Percentiles rank a stretch among this genome's conserved stretches.
Evolutionary conservation across 2,329 filamentous ascomycete genomes (phyloP).

Genomic region (Trichothecium roseum): DNA sequence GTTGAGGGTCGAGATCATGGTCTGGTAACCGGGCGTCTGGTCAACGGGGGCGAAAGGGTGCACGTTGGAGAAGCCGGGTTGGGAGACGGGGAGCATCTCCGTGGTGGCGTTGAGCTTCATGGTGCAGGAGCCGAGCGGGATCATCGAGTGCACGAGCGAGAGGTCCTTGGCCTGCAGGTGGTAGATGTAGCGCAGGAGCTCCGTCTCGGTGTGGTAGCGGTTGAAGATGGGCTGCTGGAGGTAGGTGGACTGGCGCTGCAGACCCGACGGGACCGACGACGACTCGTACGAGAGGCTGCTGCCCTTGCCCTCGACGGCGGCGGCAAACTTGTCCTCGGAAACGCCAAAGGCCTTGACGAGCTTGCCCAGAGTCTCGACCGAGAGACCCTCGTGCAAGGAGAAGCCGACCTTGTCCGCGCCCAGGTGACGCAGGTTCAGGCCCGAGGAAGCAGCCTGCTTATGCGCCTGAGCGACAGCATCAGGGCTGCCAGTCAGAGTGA

Average conservation of each 20-base stretch:
- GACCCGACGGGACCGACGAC: constrained; percentile 38
- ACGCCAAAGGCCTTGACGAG: constrained; percentile 15
- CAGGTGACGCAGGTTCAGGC: constrained; percentile 5
- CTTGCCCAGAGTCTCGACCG: constrained; percentile 11
- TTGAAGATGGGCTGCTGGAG: constrained; percentile 92
- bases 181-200: constrained; percentile 86
- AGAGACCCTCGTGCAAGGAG: constrained; percentile 18
- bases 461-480: constrained; percentile 11
- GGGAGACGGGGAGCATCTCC: constrained; percentile 71
- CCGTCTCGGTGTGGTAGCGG: constrained; percentile 87
- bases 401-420: constrained; percentile 19
- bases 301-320: constrained; percentile 10
- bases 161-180: constrained; percentile 91
- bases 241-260: constrained; percentile 65
- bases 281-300: constrained; percentile 12
- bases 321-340: constrained; percentile 12
- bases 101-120: constrained; percentile 96
- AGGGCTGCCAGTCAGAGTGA: constrained; percentile 47
- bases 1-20: constrained; percentile 63
- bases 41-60: constrained; percentile 68
- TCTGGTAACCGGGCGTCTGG: constrained; percentile 56
- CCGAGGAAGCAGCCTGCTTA: constrained; percentile 2
- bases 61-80: constrained; percentile 38
- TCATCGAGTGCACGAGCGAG: constrained; percentile 94
- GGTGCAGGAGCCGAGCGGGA: constrained; percentile 89